Conservation (phyloP, 2,329 filamentous ascomycete species). For the Ilyonectria mors-panacis region DNA sequence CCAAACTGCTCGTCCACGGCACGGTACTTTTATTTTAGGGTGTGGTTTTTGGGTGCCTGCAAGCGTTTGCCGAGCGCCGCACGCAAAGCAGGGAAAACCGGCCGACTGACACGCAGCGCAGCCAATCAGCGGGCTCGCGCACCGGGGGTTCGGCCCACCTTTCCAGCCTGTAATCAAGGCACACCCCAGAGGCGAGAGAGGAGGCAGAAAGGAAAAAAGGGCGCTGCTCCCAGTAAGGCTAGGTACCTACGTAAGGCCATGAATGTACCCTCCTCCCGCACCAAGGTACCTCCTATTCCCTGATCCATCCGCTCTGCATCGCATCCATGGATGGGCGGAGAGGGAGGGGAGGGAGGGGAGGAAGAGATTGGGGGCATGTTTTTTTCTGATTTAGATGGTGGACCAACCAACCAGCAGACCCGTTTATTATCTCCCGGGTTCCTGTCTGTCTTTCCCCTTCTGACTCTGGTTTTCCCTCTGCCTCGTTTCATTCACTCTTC, state of each 20-base stretch:
- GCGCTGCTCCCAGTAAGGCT: not conserved
- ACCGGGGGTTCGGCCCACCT: slow-evolving; percentile 5
- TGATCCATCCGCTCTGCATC: not conserved
- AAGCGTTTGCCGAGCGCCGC: not conserved
- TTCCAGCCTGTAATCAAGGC: slow-evolving; percentile 13
- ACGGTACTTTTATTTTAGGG: not conserved
- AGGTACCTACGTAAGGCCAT: not conserved
- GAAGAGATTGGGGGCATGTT: not conserved
- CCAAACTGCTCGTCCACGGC: not conserved
- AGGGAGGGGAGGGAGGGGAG: not conserved
- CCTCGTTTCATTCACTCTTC: not conserved
- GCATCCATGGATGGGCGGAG: not conserved
- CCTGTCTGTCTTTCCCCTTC: not conserved
- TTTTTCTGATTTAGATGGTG: slow-evolving; percentile 7
- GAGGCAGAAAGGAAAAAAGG: not conserved
- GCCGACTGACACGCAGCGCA: slow-evolving; percentile 10
- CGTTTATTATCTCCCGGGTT: slow-evolving; percentile 3
- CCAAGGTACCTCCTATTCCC: not conserved
- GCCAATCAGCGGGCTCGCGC: slow-evolving; percentile 8
- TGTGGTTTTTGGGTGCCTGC: not conserved
- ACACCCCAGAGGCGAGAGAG: not conserved
- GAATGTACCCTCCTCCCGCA: not conserved
- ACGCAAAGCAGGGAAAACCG: slow-evolving; percentile 19
- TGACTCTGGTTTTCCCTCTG: not conserved
- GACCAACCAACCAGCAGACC: slow-evolving; percentile 3